These are phyloP conservation scores for Hippophae gyantsensis DNA, from an alignment of 306 rosid genomes.

Conservation along the genomic window DNA sequence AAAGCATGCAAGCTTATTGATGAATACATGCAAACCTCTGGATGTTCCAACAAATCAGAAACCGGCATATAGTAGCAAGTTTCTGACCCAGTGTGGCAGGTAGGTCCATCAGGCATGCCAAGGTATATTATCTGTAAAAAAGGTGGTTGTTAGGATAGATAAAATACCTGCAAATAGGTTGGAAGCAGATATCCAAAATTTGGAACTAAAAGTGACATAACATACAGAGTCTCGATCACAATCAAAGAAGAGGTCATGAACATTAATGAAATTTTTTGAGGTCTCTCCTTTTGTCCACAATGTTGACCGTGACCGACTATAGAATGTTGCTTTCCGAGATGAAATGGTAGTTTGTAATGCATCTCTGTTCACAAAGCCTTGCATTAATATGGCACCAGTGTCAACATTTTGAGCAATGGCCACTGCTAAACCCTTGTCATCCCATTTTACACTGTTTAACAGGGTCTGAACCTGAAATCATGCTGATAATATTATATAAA, in stretches of 20 bases:
- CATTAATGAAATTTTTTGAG: constrained; percentile 78
- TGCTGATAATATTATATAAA: not conserved
- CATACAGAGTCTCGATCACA: constrained; percentile 90
- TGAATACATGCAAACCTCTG: constrained; percentile 37
- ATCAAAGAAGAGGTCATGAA: constrained; percentile 66
- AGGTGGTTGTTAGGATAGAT: constrained; percentile 8
- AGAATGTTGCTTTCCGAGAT: constrained; percentile 77
- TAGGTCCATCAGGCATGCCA: constrained; percentile 91
- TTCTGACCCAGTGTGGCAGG: constrained; percentile 85
- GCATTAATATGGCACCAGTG: constrained; percentile 88
- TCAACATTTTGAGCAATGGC: constrained; percentile 90
- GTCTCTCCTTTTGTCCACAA: constrained; percentile 96
- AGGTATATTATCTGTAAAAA: constrained; percentile 73
- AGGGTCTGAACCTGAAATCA: constrained; percentile 57
- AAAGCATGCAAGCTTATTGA: not conserved
- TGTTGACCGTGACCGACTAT: constrained; percentile 66
- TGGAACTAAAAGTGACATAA: not conserved
- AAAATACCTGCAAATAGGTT: not conserved
- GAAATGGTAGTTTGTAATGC: constrained; percentile 49
- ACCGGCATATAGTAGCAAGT: constrained; percentile 74
- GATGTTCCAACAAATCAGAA: constrained; percentile 35
- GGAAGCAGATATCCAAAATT: not conserved
- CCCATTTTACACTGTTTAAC: constrained; percentile 71
- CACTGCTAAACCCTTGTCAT: constrained; percentile 73
- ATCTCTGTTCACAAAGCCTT: constrained; percentile 74